These are phyloP conservation scores for Lactarius tabidus DNA, from an alignment of 768 basidiomycete species.

Conservation along the genomic window DNA sequence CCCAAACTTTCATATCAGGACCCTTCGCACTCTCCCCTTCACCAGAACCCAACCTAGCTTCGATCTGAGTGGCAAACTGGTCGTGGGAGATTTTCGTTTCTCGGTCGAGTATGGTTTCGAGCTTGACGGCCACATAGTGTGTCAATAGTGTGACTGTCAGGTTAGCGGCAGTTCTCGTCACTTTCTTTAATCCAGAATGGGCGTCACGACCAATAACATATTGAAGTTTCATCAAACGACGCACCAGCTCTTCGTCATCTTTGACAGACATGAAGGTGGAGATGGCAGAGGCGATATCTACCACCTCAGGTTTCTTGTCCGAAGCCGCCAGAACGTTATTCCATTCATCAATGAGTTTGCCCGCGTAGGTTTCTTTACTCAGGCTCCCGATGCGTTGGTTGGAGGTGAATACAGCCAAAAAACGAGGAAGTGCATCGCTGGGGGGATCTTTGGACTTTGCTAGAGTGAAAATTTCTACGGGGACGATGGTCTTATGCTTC, in stretches of 20 bases:
- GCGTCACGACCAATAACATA: slow-evolving; percentile 6
- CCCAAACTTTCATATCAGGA: slow-evolving; percentile 93
- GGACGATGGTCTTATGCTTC: slow-evolving; percentile 49
- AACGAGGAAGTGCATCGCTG: slow-evolving; percentile 68
- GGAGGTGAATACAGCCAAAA: slow-evolving; percentile 58
- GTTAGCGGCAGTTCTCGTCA: slow-evolving; percentile 63
- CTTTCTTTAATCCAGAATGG: slow-evolving; percentile 52
- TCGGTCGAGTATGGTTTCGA: slow-evolving; percentile 88
- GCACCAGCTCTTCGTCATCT: slow-evolving; percentile 86
- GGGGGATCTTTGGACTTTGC: slow-evolving; percentile 77
- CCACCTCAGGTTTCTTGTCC: slow-evolving; percentile 59
- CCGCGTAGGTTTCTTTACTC: slow-evolving; percentile 76
- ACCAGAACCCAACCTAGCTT: slow-evolving; percentile 81
- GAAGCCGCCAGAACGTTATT: slow-evolving; percentile 55
- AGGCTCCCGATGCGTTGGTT: slow-evolving; percentile 68
- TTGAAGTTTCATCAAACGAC: slow-evolving; percentile 31
- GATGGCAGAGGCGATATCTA: slow-evolving; percentile 75
- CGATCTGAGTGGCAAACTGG: slow-evolving; percentile 77
- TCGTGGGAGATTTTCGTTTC: slow-evolving; percentile 91
- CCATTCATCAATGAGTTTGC: slow-evolving; percentile 89
- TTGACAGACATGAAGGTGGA: slow-evolving; percentile 82
- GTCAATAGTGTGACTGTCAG: slow-evolving; percentile 83
- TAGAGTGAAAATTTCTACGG: slow-evolving; percentile 72
- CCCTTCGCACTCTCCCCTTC: slow-evolving; percentile 73
- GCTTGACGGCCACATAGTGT: slow-evolving; percentile 80